Evolutionary conservation across 148 eudicot species (phyloP).

Genomic region (Vaccinium darrowii): DNA sequence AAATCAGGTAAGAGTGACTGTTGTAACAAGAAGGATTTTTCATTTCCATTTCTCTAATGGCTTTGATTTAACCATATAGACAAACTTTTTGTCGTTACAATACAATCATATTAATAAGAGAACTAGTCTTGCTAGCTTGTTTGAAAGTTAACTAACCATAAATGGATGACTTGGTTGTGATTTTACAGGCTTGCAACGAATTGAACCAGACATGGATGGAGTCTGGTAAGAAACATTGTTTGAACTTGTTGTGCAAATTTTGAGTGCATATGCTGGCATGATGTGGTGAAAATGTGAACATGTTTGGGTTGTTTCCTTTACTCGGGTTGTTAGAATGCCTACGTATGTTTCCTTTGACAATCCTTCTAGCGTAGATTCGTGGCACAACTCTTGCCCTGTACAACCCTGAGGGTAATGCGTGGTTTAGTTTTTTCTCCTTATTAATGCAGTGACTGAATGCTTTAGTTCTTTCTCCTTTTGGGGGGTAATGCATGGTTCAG

Average conservation of each 20-base stretch:
- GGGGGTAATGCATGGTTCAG: not conserved
- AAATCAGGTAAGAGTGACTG: constrained; percentile 64
- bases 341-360: not conserved
- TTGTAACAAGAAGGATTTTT: not conserved
- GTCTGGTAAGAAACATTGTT: constrained; percentile 53
- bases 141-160: not conserved
- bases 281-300: not conserved
- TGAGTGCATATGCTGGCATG: constrained; percentile 1
- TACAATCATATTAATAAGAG: not conserved
- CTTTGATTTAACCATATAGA: not conserved
- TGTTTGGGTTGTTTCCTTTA: not conserved
- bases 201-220: constrained; percentile 97
- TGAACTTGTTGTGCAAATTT: not conserved
- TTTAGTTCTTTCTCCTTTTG: too few species aligned
- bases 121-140: constrained; percentile 1
- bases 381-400: not conserved
- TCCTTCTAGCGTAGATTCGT: not conserved
- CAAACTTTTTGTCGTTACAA: too few species aligned
- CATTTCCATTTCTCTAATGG: not conserved
- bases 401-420: too few species aligned
- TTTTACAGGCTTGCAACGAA: constrained; percentile 89
- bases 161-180: constrained; percentile 14
- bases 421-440: too few species aligned
- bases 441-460: not conserved
- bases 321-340: not conserved